Conservation (phyloP, 495 filamentous ascomycete genomes). For the Aspergillus hancockii region DNA sequence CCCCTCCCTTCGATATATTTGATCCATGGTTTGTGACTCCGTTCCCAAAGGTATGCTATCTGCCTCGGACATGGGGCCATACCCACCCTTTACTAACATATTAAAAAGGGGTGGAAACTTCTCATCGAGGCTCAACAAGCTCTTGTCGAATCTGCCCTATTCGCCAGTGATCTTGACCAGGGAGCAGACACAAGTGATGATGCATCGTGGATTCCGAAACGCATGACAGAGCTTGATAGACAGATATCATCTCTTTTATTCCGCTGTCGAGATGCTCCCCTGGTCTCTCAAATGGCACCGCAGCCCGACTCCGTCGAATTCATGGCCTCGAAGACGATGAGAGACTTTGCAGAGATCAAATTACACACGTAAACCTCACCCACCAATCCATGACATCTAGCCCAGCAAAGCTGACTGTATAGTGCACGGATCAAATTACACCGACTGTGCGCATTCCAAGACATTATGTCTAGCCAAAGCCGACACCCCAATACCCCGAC, state of each 20-base stretch:
- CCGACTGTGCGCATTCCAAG: conserved; percentile 51
- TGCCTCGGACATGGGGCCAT: too few relatives aligned
- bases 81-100: too few relatives aligned
- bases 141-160: conserved; percentile 44
- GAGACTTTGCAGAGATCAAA: conserved; percentile 48
- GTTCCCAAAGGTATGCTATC: conserved; percentile 37
- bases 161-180: conserved; percentile 42
- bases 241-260: conserved; percentile 19
- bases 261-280: conserved; percentile 10
- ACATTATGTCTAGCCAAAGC: conserved; percentile 22
- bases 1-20: conserved; percentile 42
- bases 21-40: conserved; percentile 48
- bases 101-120: conserved; percentile 46
- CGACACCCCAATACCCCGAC: neutral
- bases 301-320: conserved; percentile 22
- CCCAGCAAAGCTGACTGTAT: neutral
- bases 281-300: conserved; percentile 8
- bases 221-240: conserved; percentile 44
- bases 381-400: neutral
- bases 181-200: conserved; percentile 13
- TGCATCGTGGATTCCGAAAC: conserved; percentile 32
- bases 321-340: conserved; percentile 37
- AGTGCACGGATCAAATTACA: conserved; percentile 54
- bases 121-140: conserved; percentile 50
- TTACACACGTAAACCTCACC: conserved; percentile 41